Evolutionary conservation across 2,329 filamentous ascomycete species (phyloP).

Genomic region (Davidsoniella australis): DNA sequence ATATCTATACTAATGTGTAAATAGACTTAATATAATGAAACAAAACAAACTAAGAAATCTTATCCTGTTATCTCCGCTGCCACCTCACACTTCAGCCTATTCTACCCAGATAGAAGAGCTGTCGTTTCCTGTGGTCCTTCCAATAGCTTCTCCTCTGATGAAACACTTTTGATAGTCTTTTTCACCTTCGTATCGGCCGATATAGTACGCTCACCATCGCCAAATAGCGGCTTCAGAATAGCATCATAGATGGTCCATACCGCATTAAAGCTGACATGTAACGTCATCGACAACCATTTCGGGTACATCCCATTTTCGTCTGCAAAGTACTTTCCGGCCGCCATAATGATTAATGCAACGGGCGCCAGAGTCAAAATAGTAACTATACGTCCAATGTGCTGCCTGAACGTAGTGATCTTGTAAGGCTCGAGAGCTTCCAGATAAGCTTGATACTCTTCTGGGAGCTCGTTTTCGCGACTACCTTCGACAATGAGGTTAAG

Average conservation of each 20-base stretch:
- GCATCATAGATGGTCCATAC: slow-evolving; percentile 30
- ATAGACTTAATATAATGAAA: no score
- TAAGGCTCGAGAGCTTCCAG: slow-evolving; percentile 55
- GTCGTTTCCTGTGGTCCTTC: no score
- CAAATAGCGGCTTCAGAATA: slow-evolving; percentile 46
- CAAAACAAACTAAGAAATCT: no score
- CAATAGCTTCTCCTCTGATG: no score
- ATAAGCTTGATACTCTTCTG: slow-evolving; percentile 59
- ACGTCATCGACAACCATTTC: slow-evolving; percentile 38
- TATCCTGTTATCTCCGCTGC: no score
- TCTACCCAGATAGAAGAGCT: no score
- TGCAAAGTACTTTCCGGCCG: slow-evolving; percentile 29
- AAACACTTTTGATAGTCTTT: no score
- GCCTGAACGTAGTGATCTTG: slow-evolving; percentile 45
- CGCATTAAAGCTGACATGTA: slow-evolving; percentile 27
- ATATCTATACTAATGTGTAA: no score
- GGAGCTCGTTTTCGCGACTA: slow-evolving; percentile 63
- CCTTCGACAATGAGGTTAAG: slow-evolving; percentile 64
- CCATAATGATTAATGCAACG: slow-evolving; percentile 36
- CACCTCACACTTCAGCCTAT: no score
- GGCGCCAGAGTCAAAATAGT: slow-evolving; percentile 31
- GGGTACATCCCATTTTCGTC: slow-evolving; percentile 53
- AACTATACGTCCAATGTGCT: slow-evolving; percentile 52
- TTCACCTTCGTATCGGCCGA: neutral
- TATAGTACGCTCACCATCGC: slow-evolving; percentile 62